Conservation (phyloP, 208 protist species). For the Wallacemonas sp. region DNA sequence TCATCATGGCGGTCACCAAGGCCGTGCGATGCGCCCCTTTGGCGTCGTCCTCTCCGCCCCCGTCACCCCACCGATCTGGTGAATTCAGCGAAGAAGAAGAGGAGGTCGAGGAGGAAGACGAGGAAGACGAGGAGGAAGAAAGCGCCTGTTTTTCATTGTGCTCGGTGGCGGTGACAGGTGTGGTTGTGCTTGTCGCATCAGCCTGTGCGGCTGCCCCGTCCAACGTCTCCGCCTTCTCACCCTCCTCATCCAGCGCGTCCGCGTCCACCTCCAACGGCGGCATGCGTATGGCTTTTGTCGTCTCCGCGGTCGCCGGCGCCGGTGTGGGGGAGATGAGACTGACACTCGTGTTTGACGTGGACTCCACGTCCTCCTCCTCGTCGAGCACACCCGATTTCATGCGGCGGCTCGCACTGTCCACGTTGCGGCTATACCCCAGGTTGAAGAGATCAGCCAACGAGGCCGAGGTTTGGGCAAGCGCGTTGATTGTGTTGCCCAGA, state of each 20-base stretch:
- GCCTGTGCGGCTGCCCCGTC: conserved; percentile 5
- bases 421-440: conserved; percentile 13
- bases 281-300: no score
- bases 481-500: conserved; percentile 14
- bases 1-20: neutral
- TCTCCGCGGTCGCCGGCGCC: no score
- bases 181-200: neutral
- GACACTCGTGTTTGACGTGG: neutral
- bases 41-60: neutral
- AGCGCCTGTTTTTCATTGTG: neutral
- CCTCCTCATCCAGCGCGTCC: conserved; percentile 12
- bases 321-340: neutral
- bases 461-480: conserved; percentile 1
- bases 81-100: neutral
- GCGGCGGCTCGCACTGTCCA: conserved; percentile 9
- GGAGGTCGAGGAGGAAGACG: neutral
- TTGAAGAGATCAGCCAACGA: conserved; percentile 11
- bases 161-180: neutral
- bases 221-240: conserved; percentile 13
- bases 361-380: conserved; percentile 19
- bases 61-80: conserved; percentile 1
- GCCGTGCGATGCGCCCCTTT: neutral
- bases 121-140: neutral
- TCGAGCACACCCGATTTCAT: conserved; percentile 15
- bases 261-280: no score